Conservation (phyloP, 805 yeast genomes). For the Metschnikowia cerradonensis region DNA sequence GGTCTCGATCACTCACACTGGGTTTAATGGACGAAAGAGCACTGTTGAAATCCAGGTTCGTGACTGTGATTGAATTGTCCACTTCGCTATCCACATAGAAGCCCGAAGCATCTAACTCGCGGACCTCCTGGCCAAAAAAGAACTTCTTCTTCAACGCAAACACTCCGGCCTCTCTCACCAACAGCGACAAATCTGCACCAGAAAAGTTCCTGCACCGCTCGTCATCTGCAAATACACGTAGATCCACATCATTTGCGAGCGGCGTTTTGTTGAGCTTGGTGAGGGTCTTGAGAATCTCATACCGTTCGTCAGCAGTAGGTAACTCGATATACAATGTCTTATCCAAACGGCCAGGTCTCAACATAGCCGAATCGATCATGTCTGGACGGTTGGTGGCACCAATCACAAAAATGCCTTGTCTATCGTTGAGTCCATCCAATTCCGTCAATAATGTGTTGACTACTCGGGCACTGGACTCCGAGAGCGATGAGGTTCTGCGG, state of each 20-base stretch:
- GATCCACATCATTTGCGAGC: conserved; percentile 55
- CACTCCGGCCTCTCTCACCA: conserved; percentile 93
- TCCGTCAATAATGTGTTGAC: conserved; percentile 94
- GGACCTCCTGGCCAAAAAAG: conserved; percentile 43
- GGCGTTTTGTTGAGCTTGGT: conserved; percentile 75
- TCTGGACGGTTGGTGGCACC: conserved; percentile 98
- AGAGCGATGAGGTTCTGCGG: conserved; percentile 79
- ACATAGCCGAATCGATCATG: conserved; percentile 97
- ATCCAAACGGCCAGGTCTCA: conserved; percentile 93
- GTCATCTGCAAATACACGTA: conserved; percentile 62
- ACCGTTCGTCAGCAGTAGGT: conserved; percentile 73
- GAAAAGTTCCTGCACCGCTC: conserved; percentile 83
- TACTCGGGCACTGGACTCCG: conserved; percentile 88
- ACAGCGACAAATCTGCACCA: conserved; percentile 92
- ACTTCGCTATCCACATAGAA: conserved; percentile 28
- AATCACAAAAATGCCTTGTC: conserved; percentile 88
- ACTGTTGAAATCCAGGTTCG: conserved; percentile 57
- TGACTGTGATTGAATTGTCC: conserved; percentile 49
- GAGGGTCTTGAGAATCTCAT: conserved; percentile 77
- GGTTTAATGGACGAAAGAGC: conserved; percentile 82
- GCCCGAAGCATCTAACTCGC: conserved; percentile 36
- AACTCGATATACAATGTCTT: conserved; percentile 88
- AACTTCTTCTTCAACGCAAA: conserved; percentile 74
- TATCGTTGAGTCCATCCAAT: conserved; percentile 88
- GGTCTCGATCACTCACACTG: conserved; percentile 83